Conservation (phyloP, 805 yeast genomes). For the Cyberlindnera amylophila region DNA sequence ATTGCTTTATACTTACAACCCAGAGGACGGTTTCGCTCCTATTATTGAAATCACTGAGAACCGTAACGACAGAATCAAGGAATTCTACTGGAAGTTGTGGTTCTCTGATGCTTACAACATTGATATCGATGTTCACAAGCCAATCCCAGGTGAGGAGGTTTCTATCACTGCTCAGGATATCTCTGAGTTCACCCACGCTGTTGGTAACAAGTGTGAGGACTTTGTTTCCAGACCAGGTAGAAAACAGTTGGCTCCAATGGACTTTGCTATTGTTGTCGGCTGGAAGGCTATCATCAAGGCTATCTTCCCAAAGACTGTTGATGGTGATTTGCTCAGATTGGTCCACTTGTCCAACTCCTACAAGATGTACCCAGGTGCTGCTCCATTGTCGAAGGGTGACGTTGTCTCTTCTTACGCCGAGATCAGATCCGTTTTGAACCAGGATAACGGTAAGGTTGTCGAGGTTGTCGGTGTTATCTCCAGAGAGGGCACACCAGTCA, state of each 20-base stretch:
- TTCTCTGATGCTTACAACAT: slow-evolving; percentile 62
- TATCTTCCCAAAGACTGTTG: slow-evolving; percentile 94
- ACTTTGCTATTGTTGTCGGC: slow-evolving; percentile 96
- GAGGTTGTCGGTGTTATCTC: slow-evolving; percentile 88
- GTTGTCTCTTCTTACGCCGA: slow-evolving; percentile 78
- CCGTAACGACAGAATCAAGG: slow-evolving; percentile 89
- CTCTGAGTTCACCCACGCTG: slow-evolving; percentile 92
- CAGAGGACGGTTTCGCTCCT: slow-evolving; percentile 93
- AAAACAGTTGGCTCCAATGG: slow-evolving; percentile 93
- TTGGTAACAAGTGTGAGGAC: slow-evolving; percentile 96
- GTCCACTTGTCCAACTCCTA: slow-evolving; percentile 96
- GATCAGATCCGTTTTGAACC: slow-evolving; percentile 84
- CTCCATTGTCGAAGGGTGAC: slow-evolving; percentile 86
- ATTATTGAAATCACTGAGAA: slow-evolving; percentile 84
- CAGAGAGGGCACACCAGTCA: slow-evolving; percentile 72
- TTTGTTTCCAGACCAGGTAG: slow-evolving; percentile 86
- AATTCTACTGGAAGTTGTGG: slow-evolving; percentile 98
- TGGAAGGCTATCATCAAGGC: slow-evolving; percentile 98
- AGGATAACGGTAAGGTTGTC: slow-evolving; percentile 90
- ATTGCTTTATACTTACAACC: slow-evolving; percentile 73
- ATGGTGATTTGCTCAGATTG: slow-evolving; percentile 90
- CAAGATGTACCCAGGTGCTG: slow-evolving; percentile 87
- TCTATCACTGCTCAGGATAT: slow-evolving; percentile 73
- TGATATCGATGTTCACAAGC: slow-evolving; percentile 65
- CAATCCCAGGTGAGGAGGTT: slow-evolving; percentile 65